These are phyloP conservation scores for Auricularia sp. DNA, from an alignment of 768 basidiomycete species.

Conservation along the genomic window DNA sequence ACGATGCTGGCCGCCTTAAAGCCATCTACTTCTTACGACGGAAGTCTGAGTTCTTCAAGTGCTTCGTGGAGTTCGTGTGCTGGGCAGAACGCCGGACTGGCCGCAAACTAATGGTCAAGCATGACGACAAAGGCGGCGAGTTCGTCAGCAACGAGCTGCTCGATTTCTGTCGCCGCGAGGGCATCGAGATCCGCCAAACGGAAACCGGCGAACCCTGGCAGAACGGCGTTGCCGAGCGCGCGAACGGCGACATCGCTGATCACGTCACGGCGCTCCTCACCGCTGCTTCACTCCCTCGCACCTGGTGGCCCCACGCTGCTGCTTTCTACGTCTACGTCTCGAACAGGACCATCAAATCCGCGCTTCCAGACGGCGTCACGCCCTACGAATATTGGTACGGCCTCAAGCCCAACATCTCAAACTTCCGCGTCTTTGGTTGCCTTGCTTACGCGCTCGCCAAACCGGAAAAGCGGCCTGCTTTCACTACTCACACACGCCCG, in stretches of 20 bases:
- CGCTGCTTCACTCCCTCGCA: background rate
- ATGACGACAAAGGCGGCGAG: background rate
- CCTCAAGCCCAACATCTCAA: conserved; percentile 9
- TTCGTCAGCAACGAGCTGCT: background rate
- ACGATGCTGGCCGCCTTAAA: background rate
- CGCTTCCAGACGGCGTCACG: conserved; percentile 1
- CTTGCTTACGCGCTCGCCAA: conserved; percentile 11
- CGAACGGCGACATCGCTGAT: background rate
- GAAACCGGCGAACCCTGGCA: background rate
- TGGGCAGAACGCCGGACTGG: background rate
- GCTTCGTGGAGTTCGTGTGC: background rate
- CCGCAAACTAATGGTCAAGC: background rate
- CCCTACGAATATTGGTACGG: conserved; percentile 12
- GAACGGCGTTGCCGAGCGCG: background rate
- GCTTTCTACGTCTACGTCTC: conserved; percentile 6
- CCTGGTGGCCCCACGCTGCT: background rate
- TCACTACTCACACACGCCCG: conserved; percentile 22
- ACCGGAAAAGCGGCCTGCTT: conserved; percentile 3
- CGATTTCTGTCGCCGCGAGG: background rate
- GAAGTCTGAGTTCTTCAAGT: background rate
- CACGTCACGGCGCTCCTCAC: background rate
- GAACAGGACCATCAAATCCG: conserved; percentile 8
- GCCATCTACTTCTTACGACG: background rate
- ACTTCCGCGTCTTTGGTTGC: conserved; percentile 14
- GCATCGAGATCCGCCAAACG: background rate